These are phyloP conservation scores for Sphaerobolus stellatus DNA, from an alignment of 1,284 basidiomycete species.

Conservation along the genomic window DNA sequence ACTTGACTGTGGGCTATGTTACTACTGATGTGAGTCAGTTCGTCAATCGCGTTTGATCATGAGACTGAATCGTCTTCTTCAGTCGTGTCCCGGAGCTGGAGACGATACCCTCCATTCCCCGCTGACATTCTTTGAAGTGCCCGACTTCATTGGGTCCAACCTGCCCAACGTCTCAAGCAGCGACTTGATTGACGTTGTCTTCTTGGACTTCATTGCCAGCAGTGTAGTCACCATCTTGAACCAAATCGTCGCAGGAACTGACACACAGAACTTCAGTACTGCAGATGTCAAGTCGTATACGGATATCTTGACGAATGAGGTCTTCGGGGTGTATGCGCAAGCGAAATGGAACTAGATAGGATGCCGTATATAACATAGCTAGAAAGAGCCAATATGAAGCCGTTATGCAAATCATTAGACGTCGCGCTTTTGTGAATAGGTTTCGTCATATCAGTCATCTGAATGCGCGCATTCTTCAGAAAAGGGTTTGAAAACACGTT, in stretches of 20 bases:
- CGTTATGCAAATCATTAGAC: too few relatives aligned
- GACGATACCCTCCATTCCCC: slow-evolving; percentile 66
- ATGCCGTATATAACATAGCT: too few relatives aligned
- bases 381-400: too few relatives aligned
- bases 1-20: slow-evolving; percentile 71
- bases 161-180: slow-evolving; percentile 48
- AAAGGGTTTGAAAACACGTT: too few relatives aligned
- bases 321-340: slow-evolving; percentile 62
- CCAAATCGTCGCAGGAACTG: slow-evolving; percentile 40
- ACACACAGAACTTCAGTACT: slow-evolving; percentile 45
- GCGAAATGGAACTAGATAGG: slow-evolving; percentile 63
- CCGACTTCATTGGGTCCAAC: slow-evolving; percentile 60
- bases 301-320: slow-evolving; percentile 46
- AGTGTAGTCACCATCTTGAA: slow-evolving; percentile 56
- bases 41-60: not conserved
- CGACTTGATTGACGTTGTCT: slow-evolving; percentile 61
- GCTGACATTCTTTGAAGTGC: slow-evolving; percentile 51
- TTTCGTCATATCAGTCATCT: too few relatives aligned
- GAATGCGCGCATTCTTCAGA: too few relatives aligned
- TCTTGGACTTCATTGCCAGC: slow-evolving; percentile 62
- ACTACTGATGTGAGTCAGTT: slow-evolving; percentile 67
- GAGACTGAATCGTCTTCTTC: not conserved
- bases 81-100: slow-evolving; percentile 69
- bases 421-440: too few relatives aligned
- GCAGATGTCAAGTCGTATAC: slow-evolving; percentile 55